Percentiles rank a stretch among this genome's conserved stretches.
Conservation (phyloP, 106 monocot species). For the Acanthochlamys bracteata region DNA sequence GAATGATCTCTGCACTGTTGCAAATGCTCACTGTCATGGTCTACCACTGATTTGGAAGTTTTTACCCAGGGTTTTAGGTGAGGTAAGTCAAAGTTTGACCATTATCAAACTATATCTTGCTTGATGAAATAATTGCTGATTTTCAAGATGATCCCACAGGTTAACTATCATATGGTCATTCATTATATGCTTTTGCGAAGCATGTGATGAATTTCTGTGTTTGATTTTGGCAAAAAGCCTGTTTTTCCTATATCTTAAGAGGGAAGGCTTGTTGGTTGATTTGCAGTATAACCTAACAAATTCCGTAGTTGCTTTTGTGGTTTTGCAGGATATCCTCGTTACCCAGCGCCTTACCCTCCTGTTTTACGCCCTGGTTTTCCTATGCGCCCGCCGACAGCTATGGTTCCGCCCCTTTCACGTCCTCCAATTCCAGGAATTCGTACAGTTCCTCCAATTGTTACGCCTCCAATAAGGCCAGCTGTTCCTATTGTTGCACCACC, state of each 20-base stretch:
- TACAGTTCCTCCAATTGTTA: constrained; percentile 36
- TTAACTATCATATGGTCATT: no score
- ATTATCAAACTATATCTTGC: no score
- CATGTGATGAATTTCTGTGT: no score
- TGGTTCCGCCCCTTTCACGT: constrained; percentile 42
- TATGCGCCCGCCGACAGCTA: constrained; percentile 37
- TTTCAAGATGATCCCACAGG: no score
- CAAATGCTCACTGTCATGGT: no score
- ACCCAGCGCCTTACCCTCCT: constrained; percentile 58
- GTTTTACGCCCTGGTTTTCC: constrained; percentile 65
- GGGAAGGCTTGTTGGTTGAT: not conserved
- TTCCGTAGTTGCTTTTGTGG: constrained; percentile 55
- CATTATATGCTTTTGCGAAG: no score
- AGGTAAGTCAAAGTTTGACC: constrained; percentile 11
- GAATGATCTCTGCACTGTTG: no score
- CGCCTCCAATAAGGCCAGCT: constrained; percentile 49
- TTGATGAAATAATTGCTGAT: no score
- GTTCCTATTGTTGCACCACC: constrained; percentile 60
- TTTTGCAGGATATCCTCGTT: constrained; percentile 73
- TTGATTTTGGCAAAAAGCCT: not conserved
- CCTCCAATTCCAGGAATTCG: constrained; percentile 57
- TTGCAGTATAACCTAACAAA: constrained; percentile 32
- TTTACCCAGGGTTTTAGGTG: constrained; percentile 34
- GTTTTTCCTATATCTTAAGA: not conserved
- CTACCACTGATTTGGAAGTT: no score